Percentiles rank a stretch among this genome's conserved stretches.
Evolutionary conservation across 1,284 basidiomycete species (phyloP).

Genomic region (Leccinum pseudoinsigne): DNA sequence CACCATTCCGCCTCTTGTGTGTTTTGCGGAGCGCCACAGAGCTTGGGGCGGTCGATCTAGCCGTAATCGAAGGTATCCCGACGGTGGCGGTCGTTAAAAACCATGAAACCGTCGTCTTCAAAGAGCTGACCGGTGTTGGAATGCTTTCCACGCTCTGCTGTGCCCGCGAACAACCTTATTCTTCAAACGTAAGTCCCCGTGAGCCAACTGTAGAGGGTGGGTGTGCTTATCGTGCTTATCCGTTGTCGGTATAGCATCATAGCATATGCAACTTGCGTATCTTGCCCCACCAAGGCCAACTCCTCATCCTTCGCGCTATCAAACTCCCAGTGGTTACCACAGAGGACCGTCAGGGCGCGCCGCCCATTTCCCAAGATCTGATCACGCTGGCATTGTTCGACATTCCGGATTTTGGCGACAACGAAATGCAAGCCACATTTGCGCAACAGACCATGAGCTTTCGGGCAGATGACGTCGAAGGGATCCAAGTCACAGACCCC

Average conservation of each 20-base stretch:
- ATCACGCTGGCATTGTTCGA: conserved; percentile 34
- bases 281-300: conserved; percentile 52
- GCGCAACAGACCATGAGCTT: conserved; percentile 24
- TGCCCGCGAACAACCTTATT: conserved; percentile 27
- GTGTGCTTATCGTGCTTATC: conserved; percentile 20
- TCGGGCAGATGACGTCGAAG: conserved; percentile 32
- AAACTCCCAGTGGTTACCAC: conserved; percentile 21
- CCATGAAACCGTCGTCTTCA: conserved; percentile 45
- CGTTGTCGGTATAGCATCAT: conserved; percentile 35
- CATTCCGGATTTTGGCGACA: conserved; percentile 30
- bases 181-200: conserved; percentile 16
- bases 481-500: conserved; percentile 55
- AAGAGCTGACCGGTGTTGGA: conserved; percentile 39
- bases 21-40: conserved; percentile 39
- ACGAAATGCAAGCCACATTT: conserved; percentile 22
- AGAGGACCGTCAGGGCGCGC: conserved; percentile 27
- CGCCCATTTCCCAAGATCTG: conserved; percentile 34
- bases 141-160: conserved; percentile 28
- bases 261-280: conserved; percentile 52
- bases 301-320: conserved; percentile 55
- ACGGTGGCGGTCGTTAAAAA: conserved; percentile 47
- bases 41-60: conserved; percentile 46
- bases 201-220: not conserved
- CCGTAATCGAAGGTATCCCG: conserved; percentile 44
- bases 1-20: conserved; percentile 45